Percentiles rank a stretch among this genome's conserved stretches.
These are phyloP conservation scores for Yarrowia phangngaensis DNA, from an alignment of 805 yeast species.

Conservation along the genomic window DNA sequence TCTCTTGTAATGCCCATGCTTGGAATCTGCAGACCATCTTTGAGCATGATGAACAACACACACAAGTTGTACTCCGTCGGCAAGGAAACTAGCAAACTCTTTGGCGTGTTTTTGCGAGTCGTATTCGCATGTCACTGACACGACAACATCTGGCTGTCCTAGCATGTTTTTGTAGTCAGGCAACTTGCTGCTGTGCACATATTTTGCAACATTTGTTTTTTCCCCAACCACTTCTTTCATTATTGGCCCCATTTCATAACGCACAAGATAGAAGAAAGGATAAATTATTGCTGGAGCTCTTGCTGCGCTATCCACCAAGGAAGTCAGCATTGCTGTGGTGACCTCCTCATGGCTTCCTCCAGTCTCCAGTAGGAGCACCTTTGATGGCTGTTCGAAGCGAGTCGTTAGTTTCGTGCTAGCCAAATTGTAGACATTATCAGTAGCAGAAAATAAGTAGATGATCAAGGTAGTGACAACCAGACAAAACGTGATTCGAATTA, in stretches of 20 bases:
- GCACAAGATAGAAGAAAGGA: conserved; percentile 16
- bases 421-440: conserved; percentile 3
- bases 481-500: neutral
- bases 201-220: conserved; percentile 20
- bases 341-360: conserved; percentile 25
- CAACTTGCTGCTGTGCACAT: conserved; percentile 3
- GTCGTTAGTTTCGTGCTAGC: conserved; percentile 1
- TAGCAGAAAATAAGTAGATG: conserved; percentile 5
- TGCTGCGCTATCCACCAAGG: conserved; percentile 7
- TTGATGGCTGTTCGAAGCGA: neutral
- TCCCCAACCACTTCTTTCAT: conserved; percentile 12
- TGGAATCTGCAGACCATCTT: conserved; percentile 5
- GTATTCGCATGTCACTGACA: conserved; percentile 12
- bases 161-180: conserved; percentile 1
- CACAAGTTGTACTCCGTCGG: conserved; percentile 10
- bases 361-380: conserved; percentile 20
- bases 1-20: conserved; percentile 17
- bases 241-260: conserved; percentile 18
- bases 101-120: conserved; percentile 10
- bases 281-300: conserved; percentile 2
- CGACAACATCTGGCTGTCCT: conserved; percentile 9
- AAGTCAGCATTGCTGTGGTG: conserved; percentile 7
- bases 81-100: conserved; percentile 3
- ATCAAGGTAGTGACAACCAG: neutral
- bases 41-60: conserved; percentile 20